These are phyloP conservation scores for Penicillium capsulatum DNA, from an alignment of 2,329 filamentous ascomycete species.

Conservation along the genomic window DNA sequence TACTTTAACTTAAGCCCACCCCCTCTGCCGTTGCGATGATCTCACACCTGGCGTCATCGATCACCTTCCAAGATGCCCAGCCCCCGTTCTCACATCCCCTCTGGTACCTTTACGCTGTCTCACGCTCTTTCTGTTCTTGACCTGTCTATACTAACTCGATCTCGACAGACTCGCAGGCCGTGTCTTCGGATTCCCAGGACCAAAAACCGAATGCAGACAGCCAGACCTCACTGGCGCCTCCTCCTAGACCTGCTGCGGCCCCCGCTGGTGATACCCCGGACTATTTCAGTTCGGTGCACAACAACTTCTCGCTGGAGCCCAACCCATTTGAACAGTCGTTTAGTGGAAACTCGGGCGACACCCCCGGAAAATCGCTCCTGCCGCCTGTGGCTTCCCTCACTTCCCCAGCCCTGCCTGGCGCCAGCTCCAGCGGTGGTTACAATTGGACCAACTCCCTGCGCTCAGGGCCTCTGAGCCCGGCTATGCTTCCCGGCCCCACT, in stretches of 20 bases:
- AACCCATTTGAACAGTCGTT: slow-evolving; percentile 98
- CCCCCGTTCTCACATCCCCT: slow-evolving; percentile 15
- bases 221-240: slow-evolving; percentile 65
- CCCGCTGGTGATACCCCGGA: slow-evolving; percentile 58
- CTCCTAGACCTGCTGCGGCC: slow-evolving; percentile 57
- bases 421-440: slow-evolving; percentile 64
- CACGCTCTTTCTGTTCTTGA: slow-evolving; percentile 8
- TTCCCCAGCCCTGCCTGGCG: slow-evolving; percentile 78
- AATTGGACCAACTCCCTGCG: slow-evolving; percentile 85
- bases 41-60: slow-evolving; percentile 38
- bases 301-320: slow-evolving; percentile 63
- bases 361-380: slow-evolving; percentile 75
- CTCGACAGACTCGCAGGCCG: slow-evolving; percentile 29
- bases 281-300: slow-evolving; percentile 62
- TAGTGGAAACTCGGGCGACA: slow-evolving; percentile 64
- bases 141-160: slow-evolving; percentile 23
- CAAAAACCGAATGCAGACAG: slow-evolving; percentile 50
- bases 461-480: slow-evolving; percentile 89
- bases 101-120: slow-evolving; percentile 22
- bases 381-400: slow-evolving; percentile 87
- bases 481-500: slow-evolving; percentile 85
- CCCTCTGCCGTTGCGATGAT: slow-evolving; percentile 34
- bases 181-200: slow-evolving; percentile 34
- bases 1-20: slow-evolving; percentile 23
- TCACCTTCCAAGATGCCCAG: slow-evolving; percentile 23